Percentiles rank a stretch among this genome's conserved stretches.
Conservation (phyloP, 2,329 filamentous ascomycete species). For the Neofusicoccum laricinum region DNA sequence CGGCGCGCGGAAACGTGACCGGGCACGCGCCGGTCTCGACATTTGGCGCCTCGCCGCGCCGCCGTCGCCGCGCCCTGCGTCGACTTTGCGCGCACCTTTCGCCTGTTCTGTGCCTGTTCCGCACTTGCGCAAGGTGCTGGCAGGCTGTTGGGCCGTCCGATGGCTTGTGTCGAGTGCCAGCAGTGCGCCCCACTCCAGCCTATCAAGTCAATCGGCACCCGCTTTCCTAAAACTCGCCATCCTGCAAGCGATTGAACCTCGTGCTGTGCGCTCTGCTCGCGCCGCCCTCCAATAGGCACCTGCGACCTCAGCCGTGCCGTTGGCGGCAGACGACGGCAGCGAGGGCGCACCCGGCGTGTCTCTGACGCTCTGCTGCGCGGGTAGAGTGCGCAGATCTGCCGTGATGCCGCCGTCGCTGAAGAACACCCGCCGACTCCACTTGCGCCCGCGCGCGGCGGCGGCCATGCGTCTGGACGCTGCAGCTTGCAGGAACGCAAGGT, state of each 20-base stretch:
- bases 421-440: conserved; percentile 10
- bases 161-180: conserved; percentile 16
- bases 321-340: not conserved
- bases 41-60: not conserved
- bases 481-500: not conserved
- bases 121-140: conserved; percentile 11
- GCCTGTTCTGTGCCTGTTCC: conserved; percentile 13
- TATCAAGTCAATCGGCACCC: conserved; percentile 21
- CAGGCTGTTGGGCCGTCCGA: conserved; percentile 13
- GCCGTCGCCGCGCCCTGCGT: not conserved
- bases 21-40: not conserved
- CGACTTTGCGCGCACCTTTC: not conserved
- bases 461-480: not conserved
- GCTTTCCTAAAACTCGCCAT: conserved; percentile 22
- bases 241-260: conserved; percentile 14
- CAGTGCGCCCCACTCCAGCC: conserved; percentile 18
- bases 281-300: not conserved
- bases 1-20: conserved; percentile 12
- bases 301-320: not conserved
- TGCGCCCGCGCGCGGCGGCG: not conserved
- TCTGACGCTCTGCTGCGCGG: conserved; percentile 2
- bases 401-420: conserved; percentile 11
- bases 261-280: conserved; percentile 1
- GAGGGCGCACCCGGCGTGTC: not conserved
- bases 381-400: conserved; percentile 13